These are phyloP conservation scores for Aureobasidium sp. DNA, from an alignment of 2,329 filamentous ascomycete species.

Conservation along the genomic window DNA sequence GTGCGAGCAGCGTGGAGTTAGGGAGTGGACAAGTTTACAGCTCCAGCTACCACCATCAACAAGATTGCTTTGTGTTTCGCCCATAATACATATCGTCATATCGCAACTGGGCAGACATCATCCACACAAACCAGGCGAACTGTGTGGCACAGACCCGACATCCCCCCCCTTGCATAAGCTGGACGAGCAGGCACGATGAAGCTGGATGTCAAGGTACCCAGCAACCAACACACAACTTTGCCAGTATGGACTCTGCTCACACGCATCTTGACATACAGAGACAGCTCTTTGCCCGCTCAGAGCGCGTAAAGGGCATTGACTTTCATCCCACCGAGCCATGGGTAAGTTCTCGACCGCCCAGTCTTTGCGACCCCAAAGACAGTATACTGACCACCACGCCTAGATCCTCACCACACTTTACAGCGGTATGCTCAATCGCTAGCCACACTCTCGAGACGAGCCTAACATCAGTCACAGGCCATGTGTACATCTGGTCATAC, in stretches of 20 bases:
- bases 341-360: slow-evolving; percentile 45
- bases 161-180: slow-evolving; percentile 26
- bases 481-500: slow-evolving; percentile 99
- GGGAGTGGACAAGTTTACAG: slow-evolving; percentile 17
- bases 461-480: slow-evolving; percentile 49
- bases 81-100: not conserved
- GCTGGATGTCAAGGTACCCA: slow-evolving; percentile 52
- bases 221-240: not conserved
- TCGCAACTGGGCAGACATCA: not conserved
- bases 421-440: slow-evolving; percentile 58
- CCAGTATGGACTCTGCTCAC: slow-evolving; percentile 8
- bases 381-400: slow-evolving; percentile 11
- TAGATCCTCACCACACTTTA: slow-evolving; percentile 84
- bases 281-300: slow-evolving; percentile 79
- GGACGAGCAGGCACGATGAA: slow-evolving; percentile 40
- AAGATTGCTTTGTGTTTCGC: slow-evolving; percentile 1
- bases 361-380: not conserved
- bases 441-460: slow-evolving; percentile 1
- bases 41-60: slow-evolving; percentile 7
- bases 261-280: slow-evolving; percentile 46
- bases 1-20: slow-evolving; percentile 2
- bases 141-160: not conserved
- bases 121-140: not conserved
- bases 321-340: slow-evolving; percentile 96
- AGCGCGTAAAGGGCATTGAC: slow-evolving; percentile 95